These are phyloP conservation scores for Lactarius psammicola DNA, from an alignment of 768 basidiomycete genomes.

Conservation along the genomic window DNA sequence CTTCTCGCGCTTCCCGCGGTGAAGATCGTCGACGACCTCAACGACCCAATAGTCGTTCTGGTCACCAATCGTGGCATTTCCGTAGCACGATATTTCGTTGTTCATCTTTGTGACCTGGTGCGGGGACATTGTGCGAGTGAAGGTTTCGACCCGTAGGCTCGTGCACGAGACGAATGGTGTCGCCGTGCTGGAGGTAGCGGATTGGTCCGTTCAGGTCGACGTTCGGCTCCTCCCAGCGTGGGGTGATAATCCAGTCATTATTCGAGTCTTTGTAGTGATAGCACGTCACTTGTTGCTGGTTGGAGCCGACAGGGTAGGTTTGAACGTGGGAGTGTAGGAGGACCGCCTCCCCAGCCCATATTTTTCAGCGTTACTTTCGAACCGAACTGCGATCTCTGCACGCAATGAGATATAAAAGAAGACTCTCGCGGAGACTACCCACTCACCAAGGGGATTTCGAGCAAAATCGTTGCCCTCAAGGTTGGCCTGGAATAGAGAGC, in stretches of 20 bases:
- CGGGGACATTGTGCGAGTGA: slow-evolving; percentile 86
- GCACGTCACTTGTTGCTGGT: slow-evolving; percentile 96
- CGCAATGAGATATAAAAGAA: neutral
- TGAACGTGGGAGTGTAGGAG: slow-evolving; percentile 97
- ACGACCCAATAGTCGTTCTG: slow-evolving; percentile 87
- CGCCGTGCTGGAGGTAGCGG: slow-evolving; percentile 70
- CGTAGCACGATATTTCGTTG: slow-evolving; percentile 92
- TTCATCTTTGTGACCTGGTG: slow-evolving; percentile 87
- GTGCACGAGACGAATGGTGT: slow-evolving; percentile 80
- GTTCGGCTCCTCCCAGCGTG: slow-evolving; percentile 71
- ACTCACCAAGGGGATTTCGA: slow-evolving; percentile 80
- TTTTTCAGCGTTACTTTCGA: slow-evolving; percentile 94
- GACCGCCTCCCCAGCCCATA: slow-evolving; percentile 96
- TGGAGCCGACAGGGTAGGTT: slow-evolving; percentile 86
- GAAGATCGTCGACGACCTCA: slow-evolving; percentile 90
- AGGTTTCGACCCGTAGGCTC: slow-evolving; percentile 82
- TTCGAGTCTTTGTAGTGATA: slow-evolving; percentile 99
- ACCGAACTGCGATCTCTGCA: slow-evolving; percentile 81
- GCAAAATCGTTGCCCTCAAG: slow-evolving; percentile 91
- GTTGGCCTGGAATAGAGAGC: slow-evolving; percentile 96
- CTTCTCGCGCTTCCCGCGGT: slow-evolving; percentile 54
- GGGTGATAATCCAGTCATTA: slow-evolving; percentile 85
- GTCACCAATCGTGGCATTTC: slow-evolving; percentile 87
- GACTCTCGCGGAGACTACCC: neutral
- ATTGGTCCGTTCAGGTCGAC: slow-evolving; percentile 68